Conservation (phyloP, 192 early-diverging fungal genomes). For the Powellomyces hirtus region DNA sequence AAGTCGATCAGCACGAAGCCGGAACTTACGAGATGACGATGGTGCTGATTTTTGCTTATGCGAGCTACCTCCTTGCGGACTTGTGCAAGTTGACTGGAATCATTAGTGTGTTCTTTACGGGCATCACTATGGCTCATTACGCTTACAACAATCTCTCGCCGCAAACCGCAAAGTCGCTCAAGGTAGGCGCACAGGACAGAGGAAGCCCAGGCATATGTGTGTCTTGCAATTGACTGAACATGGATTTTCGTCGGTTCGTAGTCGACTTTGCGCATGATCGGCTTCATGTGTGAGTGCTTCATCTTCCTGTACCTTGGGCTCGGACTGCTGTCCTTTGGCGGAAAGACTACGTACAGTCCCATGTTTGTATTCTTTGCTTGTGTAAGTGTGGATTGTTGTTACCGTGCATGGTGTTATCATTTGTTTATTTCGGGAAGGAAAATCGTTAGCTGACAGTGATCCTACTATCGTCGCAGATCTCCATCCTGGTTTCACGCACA, state of each 20-base stretch:
- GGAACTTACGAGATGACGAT: slow-evolving; percentile 58
- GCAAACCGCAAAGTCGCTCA: slow-evolving; percentile 33
- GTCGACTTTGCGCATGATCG: slow-evolving; percentile 50
- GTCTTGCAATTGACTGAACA: too few relatives aligned
- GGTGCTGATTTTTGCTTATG: slow-evolving; percentile 56
- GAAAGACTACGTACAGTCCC: slow-evolving; percentile 43
- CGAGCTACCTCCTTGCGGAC: slow-evolving; percentile 55
- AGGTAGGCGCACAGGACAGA: too few relatives aligned
- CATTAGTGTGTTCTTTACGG: slow-evolving; percentile 60
- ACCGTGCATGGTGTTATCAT: too few relatives aligned
- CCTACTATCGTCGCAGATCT: slow-evolving; percentile 30
- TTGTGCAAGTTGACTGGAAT: slow-evolving; percentile 54
- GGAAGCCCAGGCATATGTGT: too few relatives aligned
- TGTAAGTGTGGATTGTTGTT: slow-evolving; percentile 33
- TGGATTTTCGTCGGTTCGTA: too few relatives aligned
- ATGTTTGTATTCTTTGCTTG: slow-evolving; percentile 45
- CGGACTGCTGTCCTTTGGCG: slow-evolving; percentile 55
- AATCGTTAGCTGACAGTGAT: too few relatives aligned
- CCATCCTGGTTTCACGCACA: slow-evolving; percentile 50
- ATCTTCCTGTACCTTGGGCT: slow-evolving; percentile 64
- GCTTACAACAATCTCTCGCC: slow-evolving; percentile 47
- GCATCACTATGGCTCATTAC: slow-evolving; percentile 61
- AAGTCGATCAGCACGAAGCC: slow-evolving; percentile 39
- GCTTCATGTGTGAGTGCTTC: slow-evolving; percentile 53
- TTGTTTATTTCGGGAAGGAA: too few relatives aligned